Evolutionary conservation across 2,329 filamentous ascomycete species (phyloP), one percentile per base, ranked within the genome.

Genomic region (Chrysosporium queenslandicum): DNA sequence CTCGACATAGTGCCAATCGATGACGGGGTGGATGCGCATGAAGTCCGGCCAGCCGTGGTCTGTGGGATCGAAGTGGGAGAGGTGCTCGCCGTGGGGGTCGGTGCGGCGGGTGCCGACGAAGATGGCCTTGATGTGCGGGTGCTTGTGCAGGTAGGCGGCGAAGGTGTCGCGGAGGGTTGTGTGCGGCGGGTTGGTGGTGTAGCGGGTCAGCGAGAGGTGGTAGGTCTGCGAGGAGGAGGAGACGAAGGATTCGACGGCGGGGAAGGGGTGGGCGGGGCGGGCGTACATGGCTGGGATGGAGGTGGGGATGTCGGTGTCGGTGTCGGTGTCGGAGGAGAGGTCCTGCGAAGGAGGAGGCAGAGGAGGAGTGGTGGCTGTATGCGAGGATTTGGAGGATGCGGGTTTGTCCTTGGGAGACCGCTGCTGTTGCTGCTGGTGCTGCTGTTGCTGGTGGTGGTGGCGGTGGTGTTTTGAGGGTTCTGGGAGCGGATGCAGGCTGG

Each of bases 1-100:
- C 67, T 97, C 91, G 9, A 81, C 80, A 68, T 96, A 95, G 67
- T 92, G 87, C 92, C 92, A 98, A 69, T 98, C 92, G 64, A 98
- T 90, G 8, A 98, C 86, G 0, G 92, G 91, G 68, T 98, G 89
- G 55, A 97, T 77, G 54, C 92, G 81, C 83, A 97, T 90, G 63
- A 97, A 95, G 40, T 77, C 73, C 32, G 92, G 92, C 92, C 92
- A 98, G 1, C 85, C 89, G 32, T 78, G 74, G 68, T 97, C 92
- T 3, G 92, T 98, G 47, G 77, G 79, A 65, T 94, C 87, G 65
- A 97, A 97, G 68, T 86, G 81, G 36, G 79, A 85, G 61, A 98
- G 68, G 14, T 77, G 74, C 60, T 81, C 82, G 43, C 91, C 88
- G 66, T 97, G 89, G 5, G 92, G 92, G 68, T 98, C 92, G 2